phyloP scores from a whole-genome alignment of 164 flowering plant genomes.

The Berberis vulgaris region DNA sequence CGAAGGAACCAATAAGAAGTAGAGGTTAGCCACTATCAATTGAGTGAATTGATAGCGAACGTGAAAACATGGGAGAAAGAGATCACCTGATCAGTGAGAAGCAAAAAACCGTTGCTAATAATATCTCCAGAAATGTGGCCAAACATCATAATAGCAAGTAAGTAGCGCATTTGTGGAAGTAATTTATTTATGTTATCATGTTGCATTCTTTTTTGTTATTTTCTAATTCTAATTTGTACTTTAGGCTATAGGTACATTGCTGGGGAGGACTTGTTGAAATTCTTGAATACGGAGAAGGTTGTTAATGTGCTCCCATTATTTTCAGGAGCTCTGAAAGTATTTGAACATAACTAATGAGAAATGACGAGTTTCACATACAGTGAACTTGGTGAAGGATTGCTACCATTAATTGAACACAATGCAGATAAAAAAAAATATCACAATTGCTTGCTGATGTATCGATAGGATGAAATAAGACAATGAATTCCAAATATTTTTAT shows the following conservation, averaged over 20 bases:
- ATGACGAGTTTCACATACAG: no score
- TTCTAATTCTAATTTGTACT: background rate
- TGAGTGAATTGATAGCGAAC: conserved; percentile 44
- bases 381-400: no score
- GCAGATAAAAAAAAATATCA: no score
- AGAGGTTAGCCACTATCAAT: conserved; percentile 42
- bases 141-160: conserved; percentile 39
- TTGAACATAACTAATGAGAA: no score
- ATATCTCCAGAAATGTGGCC: conserved; percentile 72
- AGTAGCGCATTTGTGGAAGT: conserved; percentile 13
- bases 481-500: no score
- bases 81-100: conserved; percentile 63
- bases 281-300: conserved; percentile 60
- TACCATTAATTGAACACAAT: no score
- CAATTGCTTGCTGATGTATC: no score
- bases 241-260: conserved; percentile 47
- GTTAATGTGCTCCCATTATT: conserved; percentile 48
- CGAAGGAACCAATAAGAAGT: conserved; percentile 39
- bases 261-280: conserved; percentile 65
- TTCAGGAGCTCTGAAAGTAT: conserved; percentile 51
- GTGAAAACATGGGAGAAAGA: conserved; percentile 34
- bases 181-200: background rate
- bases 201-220: background rate
- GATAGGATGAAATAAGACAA: no score
- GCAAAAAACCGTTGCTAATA: conserved; percentile 59